Evolutionary conservation across 257 asterid species (phyloP).

Genomic region (Solanum clarkiae): DNA sequence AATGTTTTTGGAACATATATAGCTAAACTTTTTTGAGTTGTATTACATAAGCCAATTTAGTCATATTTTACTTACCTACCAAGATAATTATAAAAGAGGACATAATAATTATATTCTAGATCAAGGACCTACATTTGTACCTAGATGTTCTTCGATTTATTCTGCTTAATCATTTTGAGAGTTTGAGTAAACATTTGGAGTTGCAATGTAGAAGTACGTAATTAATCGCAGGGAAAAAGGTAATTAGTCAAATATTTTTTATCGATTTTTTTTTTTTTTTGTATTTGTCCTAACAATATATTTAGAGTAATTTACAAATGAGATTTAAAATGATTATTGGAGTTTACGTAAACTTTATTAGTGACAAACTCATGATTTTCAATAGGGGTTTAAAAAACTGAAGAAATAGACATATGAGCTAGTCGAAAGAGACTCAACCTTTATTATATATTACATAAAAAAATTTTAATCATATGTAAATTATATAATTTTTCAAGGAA

Average conservation of each 20-base stretch:
- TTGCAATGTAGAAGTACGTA: neutral
- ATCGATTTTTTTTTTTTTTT: neutral
- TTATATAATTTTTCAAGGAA: no score
- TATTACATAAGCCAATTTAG: neutral
- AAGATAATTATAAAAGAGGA: neutral
- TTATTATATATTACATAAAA: no score
- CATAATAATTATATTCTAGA: neutral
- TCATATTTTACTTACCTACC: neutral
- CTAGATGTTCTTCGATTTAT: neutral
- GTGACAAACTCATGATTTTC: no score
- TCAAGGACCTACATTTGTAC: neutral
- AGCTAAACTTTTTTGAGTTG: neutral
- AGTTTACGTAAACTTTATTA: neutral
- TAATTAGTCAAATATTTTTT: neutral
- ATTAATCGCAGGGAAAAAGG: neutral
- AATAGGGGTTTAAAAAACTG: no score
- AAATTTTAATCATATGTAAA: no score
- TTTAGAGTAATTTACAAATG: neutral
- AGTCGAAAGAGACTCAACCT: no score
- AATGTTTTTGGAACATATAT: neutral
- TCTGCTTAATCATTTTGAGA: neutral
- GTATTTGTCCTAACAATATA: neutral
- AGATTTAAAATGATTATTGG: fast-evolving
- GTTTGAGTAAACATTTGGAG: neutral
- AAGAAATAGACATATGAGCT: no score